phyloP scores from a whole-genome alignment of 2,329 filamentous ascomycete species.

The Teratosphaeria gauchensis region DNA sequence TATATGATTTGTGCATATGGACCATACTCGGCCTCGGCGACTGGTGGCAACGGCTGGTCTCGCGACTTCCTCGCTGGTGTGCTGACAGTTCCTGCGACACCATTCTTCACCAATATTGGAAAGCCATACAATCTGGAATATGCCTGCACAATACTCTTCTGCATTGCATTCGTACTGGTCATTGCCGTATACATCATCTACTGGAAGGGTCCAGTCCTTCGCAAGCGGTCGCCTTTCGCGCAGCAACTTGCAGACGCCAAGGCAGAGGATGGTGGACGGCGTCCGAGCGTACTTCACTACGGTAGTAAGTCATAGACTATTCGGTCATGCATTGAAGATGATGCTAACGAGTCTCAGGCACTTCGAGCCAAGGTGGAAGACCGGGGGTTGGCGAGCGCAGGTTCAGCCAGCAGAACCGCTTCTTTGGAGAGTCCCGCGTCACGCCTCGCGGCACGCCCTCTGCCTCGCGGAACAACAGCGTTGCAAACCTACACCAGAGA shows the following conservation, averaged over 20 bases:
- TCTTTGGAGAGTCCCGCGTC: slow-evolving; percentile 20
- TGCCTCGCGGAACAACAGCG: slow-evolving; percentile 17
- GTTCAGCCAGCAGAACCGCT: slow-evolving; percentile 20
- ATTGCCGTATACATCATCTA: slow-evolving; percentile 50
- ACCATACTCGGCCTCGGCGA: slow-evolving; percentile 64
- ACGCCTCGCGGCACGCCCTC: slow-evolving; percentile 19
- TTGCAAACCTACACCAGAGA: slow-evolving; percentile 3
- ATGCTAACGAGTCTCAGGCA: not conserved
- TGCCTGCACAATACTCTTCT: slow-evolving; percentile 47
- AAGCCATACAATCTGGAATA: slow-evolving; percentile 39
- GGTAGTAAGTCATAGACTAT: slow-evolving; percentile 13
- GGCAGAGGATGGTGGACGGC: slow-evolving; percentile 19
- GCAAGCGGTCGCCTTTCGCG: slow-evolving; percentile 44
- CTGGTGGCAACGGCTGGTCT: slow-evolving; percentile 66
- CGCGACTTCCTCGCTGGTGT: slow-evolving; percentile 67
- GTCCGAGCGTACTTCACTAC: slow-evolving; percentile 5
- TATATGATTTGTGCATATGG: slow-evolving; percentile 71
- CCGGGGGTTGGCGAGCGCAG: slow-evolving; percentile 13
- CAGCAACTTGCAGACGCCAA: slow-evolving; percentile 29
- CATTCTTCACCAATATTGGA: slow-evolving; percentile 43
- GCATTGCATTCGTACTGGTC: slow-evolving; percentile 42
- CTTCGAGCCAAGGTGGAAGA: slow-evolving; percentile 1
- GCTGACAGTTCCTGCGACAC: slow-evolving; percentile 58
- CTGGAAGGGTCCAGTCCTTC: slow-evolving; percentile 45
- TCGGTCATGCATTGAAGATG: not conserved